Conservation (phyloP, 1,284 basidiomycete species). For the Polyporus tsugae region DNA sequence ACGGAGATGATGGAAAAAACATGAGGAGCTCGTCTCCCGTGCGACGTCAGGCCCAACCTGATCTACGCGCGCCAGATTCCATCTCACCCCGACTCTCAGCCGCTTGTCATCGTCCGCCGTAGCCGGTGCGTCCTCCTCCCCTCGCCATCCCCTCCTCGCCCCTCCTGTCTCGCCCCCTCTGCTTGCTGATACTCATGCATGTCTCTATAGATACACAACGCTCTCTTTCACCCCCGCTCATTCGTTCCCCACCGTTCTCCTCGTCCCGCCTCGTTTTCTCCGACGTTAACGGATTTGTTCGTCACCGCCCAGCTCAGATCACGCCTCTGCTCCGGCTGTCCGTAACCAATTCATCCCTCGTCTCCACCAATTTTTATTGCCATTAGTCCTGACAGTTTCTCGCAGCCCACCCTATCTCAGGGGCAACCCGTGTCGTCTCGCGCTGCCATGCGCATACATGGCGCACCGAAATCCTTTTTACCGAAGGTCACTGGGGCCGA, state of each 20-base stretch:
- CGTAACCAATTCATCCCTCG: constrained; percentile 14
- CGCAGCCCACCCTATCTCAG: constrained; percentile 11
- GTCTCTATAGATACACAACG: not conserved
- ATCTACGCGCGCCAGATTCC: constrained; percentile 22
- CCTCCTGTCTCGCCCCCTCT: not conserved
- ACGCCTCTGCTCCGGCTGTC: constrained; percentile 28
- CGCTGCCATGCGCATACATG: not conserved
- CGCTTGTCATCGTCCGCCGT: constrained; percentile 27
- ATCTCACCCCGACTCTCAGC: constrained; percentile 10
- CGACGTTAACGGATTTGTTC: constrained; percentile 29
- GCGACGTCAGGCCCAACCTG: not conserved
- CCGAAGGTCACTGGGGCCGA: too few relatives aligned
- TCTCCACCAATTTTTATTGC: constrained; percentile 15
- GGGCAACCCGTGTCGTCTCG: not conserved
- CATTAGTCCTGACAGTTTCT: constrained; percentile 23
- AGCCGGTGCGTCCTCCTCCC: constrained; percentile 19
- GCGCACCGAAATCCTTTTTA: constrained; percentile 2
- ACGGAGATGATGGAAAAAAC: constrained; percentile 12
- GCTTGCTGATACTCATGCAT: not conserved
- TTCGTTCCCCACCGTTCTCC: not conserved
- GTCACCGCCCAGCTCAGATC: constrained; percentile 31
- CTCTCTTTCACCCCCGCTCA: not conserved
- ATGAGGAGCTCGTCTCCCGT: constrained; percentile 1
- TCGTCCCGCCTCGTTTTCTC: constrained; percentile 17
- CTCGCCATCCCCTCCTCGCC: constrained; percentile 1